Evolutionary conservation across 139 green algal species (phyloP).

Genomic region (Chlamydomonas schloesseri): DNA sequence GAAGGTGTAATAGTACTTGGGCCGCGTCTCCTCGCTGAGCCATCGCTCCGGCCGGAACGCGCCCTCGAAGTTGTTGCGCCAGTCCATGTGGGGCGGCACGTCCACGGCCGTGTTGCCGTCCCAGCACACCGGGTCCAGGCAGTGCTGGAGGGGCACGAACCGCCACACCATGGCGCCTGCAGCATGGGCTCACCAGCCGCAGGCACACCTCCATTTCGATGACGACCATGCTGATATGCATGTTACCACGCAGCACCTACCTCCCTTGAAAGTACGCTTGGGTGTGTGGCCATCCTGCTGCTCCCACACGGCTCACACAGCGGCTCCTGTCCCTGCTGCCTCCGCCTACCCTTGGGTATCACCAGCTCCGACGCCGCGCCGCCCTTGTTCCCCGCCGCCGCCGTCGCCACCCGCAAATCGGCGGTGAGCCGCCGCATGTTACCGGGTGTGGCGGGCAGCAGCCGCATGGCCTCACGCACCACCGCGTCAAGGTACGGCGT

Average conservation of each 20-base stretch:
- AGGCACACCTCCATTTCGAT: too few species aligned
- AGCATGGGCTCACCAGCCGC: neutral
- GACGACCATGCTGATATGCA: too few species aligned
- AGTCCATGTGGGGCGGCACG: conserved; percentile 56
- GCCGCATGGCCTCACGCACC: neutral
- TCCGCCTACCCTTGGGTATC: neutral
- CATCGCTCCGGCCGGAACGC: conserved; percentile 51
- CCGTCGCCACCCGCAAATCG: neutral
- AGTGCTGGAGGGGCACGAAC: neutral
- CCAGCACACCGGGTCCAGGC: conserved; percentile 42
- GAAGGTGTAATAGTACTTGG: conserved; percentile 30
- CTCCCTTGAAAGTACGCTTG: too few species aligned
- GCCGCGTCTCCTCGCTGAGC: conserved; percentile 18
- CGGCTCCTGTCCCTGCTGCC: too few species aligned
- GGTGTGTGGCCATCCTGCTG: too few species aligned
- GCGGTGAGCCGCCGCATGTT: neutral
- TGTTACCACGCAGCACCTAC: too few species aligned
- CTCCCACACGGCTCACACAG: too few species aligned
- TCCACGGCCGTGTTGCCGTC: neutral
- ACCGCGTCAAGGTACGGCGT: neutral
- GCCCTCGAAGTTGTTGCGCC: conserved; percentile 16
- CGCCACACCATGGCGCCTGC: neutral
- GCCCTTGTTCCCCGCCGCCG: too few species aligned
- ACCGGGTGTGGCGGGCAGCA: conserved; percentile 8
- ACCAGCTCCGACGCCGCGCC: neutral